Evolutionary conservation across 495 filamentous ascomycete genomes (phyloP).

Genomic region (Aspergillus indologenus): DNA sequence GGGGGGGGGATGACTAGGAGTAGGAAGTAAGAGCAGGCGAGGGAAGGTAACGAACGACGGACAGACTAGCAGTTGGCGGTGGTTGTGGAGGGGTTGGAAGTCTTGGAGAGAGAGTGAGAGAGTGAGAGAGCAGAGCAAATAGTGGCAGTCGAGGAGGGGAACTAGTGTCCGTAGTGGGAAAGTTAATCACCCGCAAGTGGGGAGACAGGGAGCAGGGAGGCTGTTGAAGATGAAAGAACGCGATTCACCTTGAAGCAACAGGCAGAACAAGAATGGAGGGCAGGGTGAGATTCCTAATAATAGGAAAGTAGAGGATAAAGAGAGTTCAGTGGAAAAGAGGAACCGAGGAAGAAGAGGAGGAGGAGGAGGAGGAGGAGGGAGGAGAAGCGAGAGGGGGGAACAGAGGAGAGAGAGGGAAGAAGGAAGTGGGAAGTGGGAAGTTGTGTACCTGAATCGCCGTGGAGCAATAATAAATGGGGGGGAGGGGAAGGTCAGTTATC

Average conservation of each 20-base stretch:
- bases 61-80: neutral
- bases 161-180: constrained; percentile 16
- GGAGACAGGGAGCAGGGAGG: too few relatives aligned
- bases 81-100: constrained; percentile 8
- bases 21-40: constrained; percentile 1
- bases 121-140: constrained; percentile 9
- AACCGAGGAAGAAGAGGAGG: constrained; percentile 13
- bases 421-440: neutral
- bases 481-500: constrained; percentile 1
- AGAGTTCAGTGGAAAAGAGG: constrained; percentile 8
- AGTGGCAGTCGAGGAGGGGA: constrained; percentile 6
- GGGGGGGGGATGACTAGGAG: neutral
- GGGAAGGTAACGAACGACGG: constrained; percentile 5
- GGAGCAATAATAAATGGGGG: too few relatives aligned
- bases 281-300: neutral
- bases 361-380: constrained; percentile 10
- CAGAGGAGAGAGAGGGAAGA: neutral
- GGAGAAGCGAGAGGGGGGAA: constrained; percentile 1
- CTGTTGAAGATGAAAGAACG: neutral
- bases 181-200: constrained; percentile 20
- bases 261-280: neutral
- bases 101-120: constrained; percentile 16
- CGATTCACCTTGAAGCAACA: neutral
- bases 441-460: neutral
- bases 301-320: neutral